Base-by-base conservation (phyloP, 1,284 basidiomycete species). In the Cryptococcus sp. region DNA sequence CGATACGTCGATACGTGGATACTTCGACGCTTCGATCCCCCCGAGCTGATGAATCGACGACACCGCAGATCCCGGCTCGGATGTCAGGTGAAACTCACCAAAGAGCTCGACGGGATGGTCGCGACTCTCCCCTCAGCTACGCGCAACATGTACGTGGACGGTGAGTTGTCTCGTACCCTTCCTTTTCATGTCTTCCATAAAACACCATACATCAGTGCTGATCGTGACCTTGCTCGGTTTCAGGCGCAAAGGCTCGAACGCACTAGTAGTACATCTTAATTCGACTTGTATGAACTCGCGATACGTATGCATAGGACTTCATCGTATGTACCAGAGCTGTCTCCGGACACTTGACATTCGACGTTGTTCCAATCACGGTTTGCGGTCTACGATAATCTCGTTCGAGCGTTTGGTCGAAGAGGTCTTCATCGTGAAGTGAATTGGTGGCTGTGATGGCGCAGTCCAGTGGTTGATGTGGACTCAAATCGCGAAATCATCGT, bases 141-240 rank as follows among this genome's bases (percentile, higher is more conserved):
- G 35, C 82, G 95, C 72, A 99, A 99, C 80, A 93, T 99, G 91
- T 94, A 93, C 75, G 93, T 96, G 35, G 91, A 93, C 73, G 91
- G 89, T 88, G 65, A 72, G 85, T 79, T 20, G 42, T 61, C 40
- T 38, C 25, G 6, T 25, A 3, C 25, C 25, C 25, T 25, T 25
- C 25, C 16, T 41, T 60, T 25, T 25, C 55, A 39, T 11, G 16
- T 57, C 4, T 5, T 13, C 41, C 5, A 20, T 43, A 43, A 13
- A 22, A 23, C 5, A 17, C 47, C 22, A 20, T 11, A 20, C n/a
- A n/a, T n/a, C n/a, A 23, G 13, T 10, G 16, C 20, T 13, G 22
- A 10, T 49, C 38, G 2, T 43, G 10, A 22, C 30, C 6, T 51
- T 45, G 30, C n/a, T 35, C 10, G n/a, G 25, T 19, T 20, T 22